A percentile compares a stretch with the other conserved stretches of the same genome.
Evolutionary conservation across 2,329 filamentous ascomycete genomes (phyloP).

Genomic region (Grosmannia penicillata): DNA sequence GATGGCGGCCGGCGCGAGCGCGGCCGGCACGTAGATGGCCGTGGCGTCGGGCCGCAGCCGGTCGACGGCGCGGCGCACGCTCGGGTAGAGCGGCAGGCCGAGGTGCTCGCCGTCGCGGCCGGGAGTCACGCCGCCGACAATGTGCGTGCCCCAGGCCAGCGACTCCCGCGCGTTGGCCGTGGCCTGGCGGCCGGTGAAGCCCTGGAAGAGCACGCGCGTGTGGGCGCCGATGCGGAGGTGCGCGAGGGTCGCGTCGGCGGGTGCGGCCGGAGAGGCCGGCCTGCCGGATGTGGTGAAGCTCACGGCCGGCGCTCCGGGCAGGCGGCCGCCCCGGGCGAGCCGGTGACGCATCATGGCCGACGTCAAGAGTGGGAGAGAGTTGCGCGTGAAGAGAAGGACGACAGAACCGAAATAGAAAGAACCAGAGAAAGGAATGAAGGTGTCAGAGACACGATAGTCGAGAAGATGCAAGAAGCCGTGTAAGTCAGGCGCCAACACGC

Average conservation of each 20-base stretch:
- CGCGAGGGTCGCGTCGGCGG: slow-evolving; percentile 16
- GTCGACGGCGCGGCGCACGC: slow-evolving; percentile 53
- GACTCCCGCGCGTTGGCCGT: slow-evolving; percentile 66
- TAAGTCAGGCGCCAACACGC: too few relatives aligned
- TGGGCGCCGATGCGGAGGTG: slow-evolving; percentile 23
- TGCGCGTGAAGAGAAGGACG: too few relatives aligned
- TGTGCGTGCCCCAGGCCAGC: slow-evolving; percentile 62
- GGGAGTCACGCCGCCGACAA: slow-evolving; percentile 66
- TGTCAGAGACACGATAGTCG: too few relatives aligned
- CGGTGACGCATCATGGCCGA: too few relatives aligned
- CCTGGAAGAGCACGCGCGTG: slow-evolving; percentile 27
- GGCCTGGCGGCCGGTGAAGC: slow-evolving; percentile 35
- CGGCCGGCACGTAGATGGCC: slow-evolving; percentile 66
- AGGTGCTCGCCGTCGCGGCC: slow-evolving; percentile 38
- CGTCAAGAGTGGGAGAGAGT: too few relatives aligned
- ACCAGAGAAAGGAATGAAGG: too few relatives aligned
- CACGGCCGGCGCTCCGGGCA: too few relatives aligned
- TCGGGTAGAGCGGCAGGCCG: slow-evolving; percentile 55
- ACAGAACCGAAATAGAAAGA: too few relatives aligned
- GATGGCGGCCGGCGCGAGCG: slow-evolving; percentile 56
- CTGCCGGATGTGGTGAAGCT: too few relatives aligned
- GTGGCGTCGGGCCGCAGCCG: slow-evolving; percentile 61
- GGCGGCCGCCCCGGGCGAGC: too few relatives aligned
- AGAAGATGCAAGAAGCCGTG: too few relatives aligned
- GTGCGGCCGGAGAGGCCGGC: background rate